phyloP scores from a whole-genome alignment of 2,329 filamentous ascomycete species.

The Diatrype stigma region DNA sequence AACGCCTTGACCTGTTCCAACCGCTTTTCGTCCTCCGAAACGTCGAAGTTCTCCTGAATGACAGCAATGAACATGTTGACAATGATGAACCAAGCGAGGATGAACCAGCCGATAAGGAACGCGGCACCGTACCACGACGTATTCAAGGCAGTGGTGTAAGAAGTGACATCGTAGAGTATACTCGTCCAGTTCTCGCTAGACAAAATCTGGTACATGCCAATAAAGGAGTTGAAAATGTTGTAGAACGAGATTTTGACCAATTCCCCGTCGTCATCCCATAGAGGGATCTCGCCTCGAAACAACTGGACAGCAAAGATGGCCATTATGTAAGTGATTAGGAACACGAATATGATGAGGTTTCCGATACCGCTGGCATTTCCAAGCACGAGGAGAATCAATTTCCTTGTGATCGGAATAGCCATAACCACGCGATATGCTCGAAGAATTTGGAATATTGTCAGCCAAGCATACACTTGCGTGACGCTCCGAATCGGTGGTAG shows the following conservation, averaged over 20 bases:
- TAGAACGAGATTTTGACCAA: slow-evolving; percentile 72
- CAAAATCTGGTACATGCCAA: slow-evolving; percentile 96
- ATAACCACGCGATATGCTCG: slow-evolving; percentile 89
- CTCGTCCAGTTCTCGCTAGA: slow-evolving; percentile 95
- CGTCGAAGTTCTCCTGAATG: slow-evolving; percentile 98
- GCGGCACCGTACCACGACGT: slow-evolving; percentile 92
- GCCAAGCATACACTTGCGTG: slow-evolving; percentile 73
- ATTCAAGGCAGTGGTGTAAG: slow-evolving; percentile 57
- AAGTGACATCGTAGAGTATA: slow-evolving; percentile 78
- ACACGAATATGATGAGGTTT: slow-evolving; percentile 94
- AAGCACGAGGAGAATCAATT: slow-evolving; percentile 82
- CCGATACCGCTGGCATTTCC: slow-evolving; percentile 88
- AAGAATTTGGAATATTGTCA: slow-evolving; percentile 89
- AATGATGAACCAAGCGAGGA: slow-evolving; percentile 89
- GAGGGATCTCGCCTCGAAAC: slow-evolving; percentile 79
- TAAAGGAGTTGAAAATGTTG: slow-evolving; percentile 90
- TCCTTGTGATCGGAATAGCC: slow-evolving; percentile 79
- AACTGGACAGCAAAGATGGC: slow-evolving; percentile 92
- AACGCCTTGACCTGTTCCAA: slow-evolving; percentile 95
- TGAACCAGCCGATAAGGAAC: slow-evolving; percentile 94
- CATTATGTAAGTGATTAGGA: slow-evolving; percentile 88
- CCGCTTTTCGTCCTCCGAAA: slow-evolving; percentile 96
- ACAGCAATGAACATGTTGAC: slow-evolving; percentile 99
- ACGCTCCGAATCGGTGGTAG: slow-evolving; percentile 74
- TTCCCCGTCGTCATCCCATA: slow-evolving; percentile 56